Percentiles rank a stretch among this genome's conserved stretches.
These are phyloP conservation scores for Trichoderma koningiopsis DNA, from an alignment of 2,329 filamentous ascomycete species.

Conservation along the genomic window DNA sequence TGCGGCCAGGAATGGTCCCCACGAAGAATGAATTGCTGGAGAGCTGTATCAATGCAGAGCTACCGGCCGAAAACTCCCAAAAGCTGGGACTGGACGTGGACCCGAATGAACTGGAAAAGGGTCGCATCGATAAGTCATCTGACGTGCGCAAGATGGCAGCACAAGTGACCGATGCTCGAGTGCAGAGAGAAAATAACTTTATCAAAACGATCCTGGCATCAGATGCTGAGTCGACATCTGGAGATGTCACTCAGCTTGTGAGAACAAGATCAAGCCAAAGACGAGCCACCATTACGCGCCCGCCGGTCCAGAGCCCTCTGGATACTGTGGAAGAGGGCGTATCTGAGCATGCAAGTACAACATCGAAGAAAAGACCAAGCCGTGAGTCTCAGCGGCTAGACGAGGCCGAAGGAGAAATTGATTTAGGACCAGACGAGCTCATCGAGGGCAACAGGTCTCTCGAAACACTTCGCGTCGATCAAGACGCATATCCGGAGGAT, in stretches of 20 bases:
- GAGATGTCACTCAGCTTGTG: neutral
- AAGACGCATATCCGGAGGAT: constrained; percentile 14
- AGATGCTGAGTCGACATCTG: neutral
- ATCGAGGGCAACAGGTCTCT: neutral
- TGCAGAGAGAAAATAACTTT: neutral
- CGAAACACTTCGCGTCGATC: neutral
- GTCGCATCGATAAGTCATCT: constrained; percentile 3
- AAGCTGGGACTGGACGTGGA: constrained; percentile 12
- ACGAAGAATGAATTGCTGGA: constrained; percentile 14
- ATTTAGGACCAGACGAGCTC: neutral
- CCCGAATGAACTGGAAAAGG: constrained; percentile 18
- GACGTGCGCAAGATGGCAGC: constrained; percentile 13
- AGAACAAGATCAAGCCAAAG: neutral
- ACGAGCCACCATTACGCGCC: neutral
- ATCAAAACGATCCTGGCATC: neutral
- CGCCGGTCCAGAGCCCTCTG: neutral
- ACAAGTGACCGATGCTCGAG: constrained; percentile 12
- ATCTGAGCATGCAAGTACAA: neutral
- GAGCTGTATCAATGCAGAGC: neutral
- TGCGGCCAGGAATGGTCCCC: constrained; percentile 12
- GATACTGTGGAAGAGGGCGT: neutral
- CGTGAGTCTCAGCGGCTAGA: neutral
- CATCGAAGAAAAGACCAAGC: neutral
- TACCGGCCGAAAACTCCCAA: constrained; percentile 12
- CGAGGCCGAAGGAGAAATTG: neutral